Percentiles rank a stretch among this genome's conserved stretches.
Evolutionary conservation across 768 basidiomycete species (phyloP).

Genomic region (Pisolithus orientalis): DNA sequence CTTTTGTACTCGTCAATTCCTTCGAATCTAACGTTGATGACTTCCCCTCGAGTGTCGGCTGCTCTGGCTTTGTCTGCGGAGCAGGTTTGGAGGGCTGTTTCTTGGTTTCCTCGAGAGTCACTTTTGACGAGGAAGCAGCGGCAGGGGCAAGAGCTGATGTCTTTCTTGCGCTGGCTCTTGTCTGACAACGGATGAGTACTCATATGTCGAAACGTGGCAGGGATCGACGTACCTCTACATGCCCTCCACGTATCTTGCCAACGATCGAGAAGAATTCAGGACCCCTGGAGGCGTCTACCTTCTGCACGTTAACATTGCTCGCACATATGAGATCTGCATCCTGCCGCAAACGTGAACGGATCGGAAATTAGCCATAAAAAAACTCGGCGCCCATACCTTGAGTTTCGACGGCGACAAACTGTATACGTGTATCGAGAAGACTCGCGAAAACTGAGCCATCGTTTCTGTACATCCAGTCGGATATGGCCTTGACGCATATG

Average conservation of each 20-base stretch:
- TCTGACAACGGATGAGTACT: conserved; percentile 6
- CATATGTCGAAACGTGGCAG: background rate
- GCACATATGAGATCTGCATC: conserved; percentile 39
- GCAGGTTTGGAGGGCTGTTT: conserved; percentile 8
- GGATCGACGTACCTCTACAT: conserved; percentile 39
- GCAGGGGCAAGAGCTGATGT: background rate
- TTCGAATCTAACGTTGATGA: conserved; percentile 19
- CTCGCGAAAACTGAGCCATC: conserved; percentile 43
- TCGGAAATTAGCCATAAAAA: background rate
- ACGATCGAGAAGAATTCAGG: conserved; percentile 2
- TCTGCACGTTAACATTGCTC: conserved; percentile 25
- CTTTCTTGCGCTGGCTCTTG: conserved; percentile 3
- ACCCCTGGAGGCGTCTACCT: conserved; percentile 25
- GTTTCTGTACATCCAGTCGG: conserved; percentile 33
- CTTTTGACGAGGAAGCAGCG: conserved; percentile 37
- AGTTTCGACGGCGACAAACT: conserved; percentile 63
- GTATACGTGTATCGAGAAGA: conserved; percentile 63
- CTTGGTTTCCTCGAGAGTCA: conserved; percentile 31
- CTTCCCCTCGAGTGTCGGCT: conserved; percentile 17
- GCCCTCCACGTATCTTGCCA: conserved; percentile 42
- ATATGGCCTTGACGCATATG: background rate
- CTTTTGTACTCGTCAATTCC: conserved; percentile 20
- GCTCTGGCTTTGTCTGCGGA: conserved; percentile 9
- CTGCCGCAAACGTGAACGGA: conserved; percentile 20
- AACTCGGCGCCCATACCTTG: conserved; percentile 26